Evolutionary conservation across 1,284 basidiomycete species (phyloP).

Genomic region (Pyrrhoderma lamaoense): DNA sequence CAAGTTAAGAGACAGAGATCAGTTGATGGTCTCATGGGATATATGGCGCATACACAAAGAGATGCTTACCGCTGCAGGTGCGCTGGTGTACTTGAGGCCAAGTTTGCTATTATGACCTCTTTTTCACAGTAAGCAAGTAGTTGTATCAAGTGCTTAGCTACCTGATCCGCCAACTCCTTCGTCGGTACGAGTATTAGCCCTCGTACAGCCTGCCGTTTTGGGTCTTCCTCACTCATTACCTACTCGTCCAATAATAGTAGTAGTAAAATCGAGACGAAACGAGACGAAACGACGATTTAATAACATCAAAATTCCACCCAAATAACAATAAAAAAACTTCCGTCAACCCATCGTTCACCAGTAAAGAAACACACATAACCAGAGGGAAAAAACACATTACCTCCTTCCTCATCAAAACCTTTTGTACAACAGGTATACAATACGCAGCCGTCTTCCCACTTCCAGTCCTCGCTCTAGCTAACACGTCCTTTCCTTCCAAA

Average conservation of each 20-base stretch:
- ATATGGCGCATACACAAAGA: background rate
- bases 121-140: constrained; percentile 74
- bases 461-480: constrained; percentile 91
- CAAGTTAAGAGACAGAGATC: no score
- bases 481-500: constrained; percentile 85
- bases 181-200: constrained; percentile 92
- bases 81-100: constrained; percentile 66
- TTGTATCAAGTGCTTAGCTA: constrained; percentile 61
- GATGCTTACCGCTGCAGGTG: constrained; percentile 70
- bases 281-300: no score
- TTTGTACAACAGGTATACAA: constrained; percentile 86
- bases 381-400: no score
- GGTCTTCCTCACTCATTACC: constrained; percentile 34
- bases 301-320: background rate
- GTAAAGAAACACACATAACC: constrained; percentile 19
- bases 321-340: background rate
- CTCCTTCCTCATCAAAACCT: constrained; percentile 75
- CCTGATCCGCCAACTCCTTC: constrained; percentile 89
- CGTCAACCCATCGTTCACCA: background rate
- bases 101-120: constrained; percentile 69
- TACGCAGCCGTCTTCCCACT: constrained; percentile 98
- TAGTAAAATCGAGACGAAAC: no score
- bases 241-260: no score
- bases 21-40: no score
- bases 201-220: constrained; percentile 54